phyloP scores from a whole-genome alignment of 495 filamentous ascomycete genomes.

The Letharia columbiana region DNA sequence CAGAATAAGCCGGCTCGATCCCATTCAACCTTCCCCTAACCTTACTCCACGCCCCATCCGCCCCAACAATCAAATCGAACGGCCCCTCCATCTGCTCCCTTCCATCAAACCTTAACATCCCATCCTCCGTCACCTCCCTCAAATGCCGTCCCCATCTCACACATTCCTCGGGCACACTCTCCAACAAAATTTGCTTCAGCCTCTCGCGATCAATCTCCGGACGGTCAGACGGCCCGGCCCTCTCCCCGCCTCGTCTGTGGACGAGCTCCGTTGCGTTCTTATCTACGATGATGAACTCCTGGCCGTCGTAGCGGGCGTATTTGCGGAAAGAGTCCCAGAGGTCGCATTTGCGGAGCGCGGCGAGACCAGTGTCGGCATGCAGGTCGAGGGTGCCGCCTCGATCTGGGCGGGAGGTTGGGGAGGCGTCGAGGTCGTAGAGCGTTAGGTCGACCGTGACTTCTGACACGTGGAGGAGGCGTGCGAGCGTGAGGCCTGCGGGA shows the following conservation, averaged over 20 bases:
- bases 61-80: constrained; percentile 40
- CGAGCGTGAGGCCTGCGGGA: constrained; percentile 46
- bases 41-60: constrained; percentile 40
- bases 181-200: no score
- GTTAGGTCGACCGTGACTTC: constrained; percentile 31
- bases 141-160: no score
- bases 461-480: constrained; percentile 41
- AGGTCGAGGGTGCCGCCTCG: constrained; percentile 51
- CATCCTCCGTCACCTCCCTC: no score
- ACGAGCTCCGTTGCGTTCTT: no score
- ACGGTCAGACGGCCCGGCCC: no score
- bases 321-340: constrained; percentile 40
- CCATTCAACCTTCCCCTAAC: constrained; percentile 9
- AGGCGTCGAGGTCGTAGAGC: constrained; percentile 42
- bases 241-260: no score
- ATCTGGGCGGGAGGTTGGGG: constrained; percentile 31
- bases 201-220: no score
- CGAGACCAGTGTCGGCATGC: constrained; percentile 41
- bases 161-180: no score
- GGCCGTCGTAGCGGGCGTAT: constrained; percentile 23
- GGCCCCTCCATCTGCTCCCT: neutral
- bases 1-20: no score
- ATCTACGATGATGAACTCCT: neutral
- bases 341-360: constrained; percentile 40
- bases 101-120: no score